Percentiles rank a stretch among this genome's conserved stretches.
These are phyloP conservation scores for Brettanomyces anomalus DNA, from an alignment of 805 yeast genomes.

Conservation along the genomic window DNA sequence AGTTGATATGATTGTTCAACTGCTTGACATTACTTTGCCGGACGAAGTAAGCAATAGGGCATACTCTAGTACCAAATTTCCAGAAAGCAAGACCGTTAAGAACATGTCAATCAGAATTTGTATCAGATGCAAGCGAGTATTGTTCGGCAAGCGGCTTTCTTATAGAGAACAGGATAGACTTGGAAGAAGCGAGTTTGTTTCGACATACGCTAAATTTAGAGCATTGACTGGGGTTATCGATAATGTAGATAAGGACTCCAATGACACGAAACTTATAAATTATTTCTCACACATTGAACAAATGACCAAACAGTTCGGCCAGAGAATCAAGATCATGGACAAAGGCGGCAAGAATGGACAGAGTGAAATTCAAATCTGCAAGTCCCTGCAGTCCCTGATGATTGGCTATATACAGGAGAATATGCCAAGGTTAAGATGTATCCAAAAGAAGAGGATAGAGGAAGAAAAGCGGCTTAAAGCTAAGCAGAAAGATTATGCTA, in stretches of 20 bases:
- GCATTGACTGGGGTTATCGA: conserved; percentile 15
- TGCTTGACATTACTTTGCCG: conserved; percentile 17
- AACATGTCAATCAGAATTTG: conserved; percentile 49
- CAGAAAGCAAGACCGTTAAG: conserved; percentile 7
- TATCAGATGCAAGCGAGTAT: conserved; percentile 50
- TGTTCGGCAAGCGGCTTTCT: conserved; percentile 50
- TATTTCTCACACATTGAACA: conserved; percentile 43
- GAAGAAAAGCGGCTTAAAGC: conserved; percentile 4
- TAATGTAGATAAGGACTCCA: conserved; percentile 26
- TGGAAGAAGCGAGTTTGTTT: conserved; percentile 26
- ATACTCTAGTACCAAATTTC: conserved; percentile 4
- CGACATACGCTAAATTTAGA: conserved; percentile 25
- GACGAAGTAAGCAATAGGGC: neutral
- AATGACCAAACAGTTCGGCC: conserved; percentile 33
- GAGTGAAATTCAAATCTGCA: conserved; percentile 39
- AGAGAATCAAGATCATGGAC: conserved; percentile 16
- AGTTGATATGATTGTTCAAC: conserved; percentile 30
- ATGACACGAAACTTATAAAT: conserved; percentile 37
- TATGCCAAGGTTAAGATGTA: conserved; percentile 51
- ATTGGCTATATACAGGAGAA: conserved; percentile 57
- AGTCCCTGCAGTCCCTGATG: conserved; percentile 49
- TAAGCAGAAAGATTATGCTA: neutral
- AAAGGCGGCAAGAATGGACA: neutral
- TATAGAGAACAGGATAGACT: conserved; percentile 28
- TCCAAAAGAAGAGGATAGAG: conserved; percentile 33